Conservation (phyloP, 345 rosid species). For the Theobroma cacao region DNA sequence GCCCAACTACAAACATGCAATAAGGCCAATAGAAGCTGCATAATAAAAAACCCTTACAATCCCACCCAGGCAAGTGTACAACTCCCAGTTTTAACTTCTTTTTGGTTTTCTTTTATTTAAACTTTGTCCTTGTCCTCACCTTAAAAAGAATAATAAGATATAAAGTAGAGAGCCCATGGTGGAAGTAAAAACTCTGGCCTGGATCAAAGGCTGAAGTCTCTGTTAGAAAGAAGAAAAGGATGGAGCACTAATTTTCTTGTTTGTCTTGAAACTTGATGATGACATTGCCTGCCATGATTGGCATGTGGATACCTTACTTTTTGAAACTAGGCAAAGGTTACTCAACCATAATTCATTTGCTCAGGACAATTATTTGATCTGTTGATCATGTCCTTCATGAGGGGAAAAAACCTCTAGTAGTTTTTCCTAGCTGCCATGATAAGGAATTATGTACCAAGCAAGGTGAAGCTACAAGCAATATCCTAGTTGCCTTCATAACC, state of each 20-base stretch:
- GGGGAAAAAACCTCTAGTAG: too few relatives aligned
- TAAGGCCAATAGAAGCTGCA: neutral
- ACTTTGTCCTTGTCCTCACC: slow-evolving; percentile 1
- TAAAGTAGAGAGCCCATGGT: neutral
- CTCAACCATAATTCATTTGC: neutral
- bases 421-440: neutral
- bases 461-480: neutral
- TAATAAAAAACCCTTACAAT: neutral
- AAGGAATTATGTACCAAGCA: neutral
- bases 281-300: neutral
- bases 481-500: neutral
- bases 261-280: neutral
- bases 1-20: neutral
- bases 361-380: neutral
- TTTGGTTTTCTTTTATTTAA: neutral
- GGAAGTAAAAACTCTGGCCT: neutral
- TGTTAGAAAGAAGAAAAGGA: neutral
- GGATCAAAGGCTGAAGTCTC: neutral
- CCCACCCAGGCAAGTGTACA: neutral
- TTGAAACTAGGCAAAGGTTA: neutral
- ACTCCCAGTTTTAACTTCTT: neutral
- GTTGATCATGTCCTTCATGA: too few relatives aligned
- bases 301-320: neutral
- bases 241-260: slow-evolving; percentile 3
- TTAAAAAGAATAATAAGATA: neutral